These are phyloP conservation scores for Fusarium caatingaense DNA, from an alignment of 2,329 filamentous ascomycete genomes.

Conservation along the genomic window DNA sequence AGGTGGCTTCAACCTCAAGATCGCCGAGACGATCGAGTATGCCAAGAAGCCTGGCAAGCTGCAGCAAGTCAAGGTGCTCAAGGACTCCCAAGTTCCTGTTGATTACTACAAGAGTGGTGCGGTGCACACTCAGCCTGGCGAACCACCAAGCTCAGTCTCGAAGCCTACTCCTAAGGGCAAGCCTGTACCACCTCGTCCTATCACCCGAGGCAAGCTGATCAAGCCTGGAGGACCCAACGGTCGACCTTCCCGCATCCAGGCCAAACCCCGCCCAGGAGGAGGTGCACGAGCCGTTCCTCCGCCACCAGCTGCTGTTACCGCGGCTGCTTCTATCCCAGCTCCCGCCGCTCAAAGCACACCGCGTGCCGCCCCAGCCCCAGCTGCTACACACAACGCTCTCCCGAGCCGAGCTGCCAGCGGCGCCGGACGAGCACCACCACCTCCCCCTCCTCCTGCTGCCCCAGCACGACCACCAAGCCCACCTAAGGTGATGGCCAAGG, in stretches of 20 bases:
- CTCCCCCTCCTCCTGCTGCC: slow-evolving; percentile 69
- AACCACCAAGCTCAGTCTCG: slow-evolving; percentile 84
- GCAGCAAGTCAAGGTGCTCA: slow-evolving; percentile 87
- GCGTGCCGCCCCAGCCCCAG: slow-evolving; percentile 18
- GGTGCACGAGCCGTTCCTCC: slow-evolving; percentile 50
- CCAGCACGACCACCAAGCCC: slow-evolving; percentile 62
- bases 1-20: slow-evolving; percentile 83
- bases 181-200: slow-evolving; percentile 86
- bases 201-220: slow-evolving; percentile 92
- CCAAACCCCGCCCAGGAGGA: slow-evolving; percentile 57
- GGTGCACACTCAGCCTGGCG: slow-evolving; percentile 86
- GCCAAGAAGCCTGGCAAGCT: slow-evolving; percentile 98
- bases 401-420: slow-evolving; percentile 65
- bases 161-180: slow-evolving; percentile 88
- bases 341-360: slow-evolving; percentile 41
- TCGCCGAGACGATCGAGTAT: slow-evolving; percentile 89
- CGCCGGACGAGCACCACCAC: slow-evolving; percentile 68
- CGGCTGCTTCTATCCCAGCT: slow-evolving; percentile 43
- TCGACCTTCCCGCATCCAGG: slow-evolving; percentile 77
- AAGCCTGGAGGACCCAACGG: slow-evolving; percentile 89
- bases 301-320: slow-evolving; percentile 48
- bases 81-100: slow-evolving; percentile 80
- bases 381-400: slow-evolving; percentile 47
- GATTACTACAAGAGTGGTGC: slow-evolving; percentile 95
- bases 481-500: slow-evolving; percentile 85